These are phyloP conservation scores for Gracilaria caudata DNA, from an alignment of 23 red algal genomes.

Conservation along the genomic window DNA sequence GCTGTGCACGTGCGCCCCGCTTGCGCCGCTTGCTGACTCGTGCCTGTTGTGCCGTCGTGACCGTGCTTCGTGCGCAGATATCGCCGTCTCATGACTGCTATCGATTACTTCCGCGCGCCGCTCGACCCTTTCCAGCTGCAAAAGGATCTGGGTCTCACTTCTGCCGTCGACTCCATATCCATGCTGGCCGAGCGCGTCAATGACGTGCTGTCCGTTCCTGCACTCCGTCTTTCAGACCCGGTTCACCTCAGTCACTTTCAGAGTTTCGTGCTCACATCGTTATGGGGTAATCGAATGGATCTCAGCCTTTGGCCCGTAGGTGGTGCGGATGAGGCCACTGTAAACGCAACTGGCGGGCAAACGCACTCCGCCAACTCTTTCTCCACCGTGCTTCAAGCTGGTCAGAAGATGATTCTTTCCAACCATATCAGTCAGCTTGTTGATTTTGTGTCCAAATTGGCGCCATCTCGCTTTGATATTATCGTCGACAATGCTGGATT, in stretches of 20 bases:
- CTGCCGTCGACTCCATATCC: slow-evolving; percentile 53
- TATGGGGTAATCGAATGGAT: slow-evolving; percentile 97
- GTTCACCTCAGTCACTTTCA: slow-evolving; percentile 26
- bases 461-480: slow-evolving; percentile 63
- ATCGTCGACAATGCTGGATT: slow-evolving; percentile 99
- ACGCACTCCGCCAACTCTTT: slow-evolving; percentile 8
- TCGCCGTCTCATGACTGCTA: slow-evolving; percentile 84
- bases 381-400: slow-evolving; percentile 42
- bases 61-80: slow-evolving; percentile 69
- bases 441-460: slow-evolving; percentile 40
- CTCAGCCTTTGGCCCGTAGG: slow-evolving; percentile 94
- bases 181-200: slow-evolving; percentile 57
- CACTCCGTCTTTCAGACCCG: background rate
- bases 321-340: background rate
- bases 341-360: background rate
- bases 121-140: slow-evolving; percentile 89
- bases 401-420: slow-evolving; percentile 76
- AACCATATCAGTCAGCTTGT: slow-evolving; percentile 70
- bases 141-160: slow-evolving; percentile 88
- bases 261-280: slow-evolving; percentile 60
- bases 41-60: too few species aligned
- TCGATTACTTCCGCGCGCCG: slow-evolving; percentile 78
- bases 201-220: background rate
- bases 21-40: background rate
- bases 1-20: background rate